Conservation (phyloP, 1,284 basidiomycete species). For the Moesziomyces sp. region DNA sequence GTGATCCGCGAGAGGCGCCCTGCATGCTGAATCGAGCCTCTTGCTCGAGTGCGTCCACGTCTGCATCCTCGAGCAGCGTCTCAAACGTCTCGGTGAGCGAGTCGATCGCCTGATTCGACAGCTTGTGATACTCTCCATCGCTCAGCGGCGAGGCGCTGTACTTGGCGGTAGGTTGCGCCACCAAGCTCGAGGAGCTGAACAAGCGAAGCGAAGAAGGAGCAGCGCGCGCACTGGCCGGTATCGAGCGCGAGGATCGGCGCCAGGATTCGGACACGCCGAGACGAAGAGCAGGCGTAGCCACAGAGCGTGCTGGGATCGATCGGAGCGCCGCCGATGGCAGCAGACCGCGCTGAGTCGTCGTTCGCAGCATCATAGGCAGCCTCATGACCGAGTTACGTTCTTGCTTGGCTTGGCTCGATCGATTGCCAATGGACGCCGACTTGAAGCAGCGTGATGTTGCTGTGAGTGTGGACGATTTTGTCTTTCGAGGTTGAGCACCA, state of each 20-base stretch:
- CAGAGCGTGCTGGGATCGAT: constrained; percentile 5
- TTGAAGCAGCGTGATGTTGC: not conserved
- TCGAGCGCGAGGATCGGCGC: too few relatives aligned
- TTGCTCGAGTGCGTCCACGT: constrained; percentile 52
- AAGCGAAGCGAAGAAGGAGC: not conserved
- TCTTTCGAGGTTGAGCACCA: not conserved
- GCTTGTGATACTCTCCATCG: constrained; percentile 78
- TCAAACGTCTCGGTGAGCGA: constrained; percentile 82
- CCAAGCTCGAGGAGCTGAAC: constrained; percentile 10
- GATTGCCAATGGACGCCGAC: too few relatives aligned
- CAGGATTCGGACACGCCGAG: not conserved
- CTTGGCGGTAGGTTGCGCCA: constrained; percentile 27
- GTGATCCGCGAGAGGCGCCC: constrained; percentile 41
- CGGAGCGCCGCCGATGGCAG: constrained; percentile 8
- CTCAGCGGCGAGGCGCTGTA: constrained; percentile 69
- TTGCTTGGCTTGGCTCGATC: not conserved
- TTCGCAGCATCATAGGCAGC: constrained; percentile 40
- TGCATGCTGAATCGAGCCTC: constrained; percentile 14
- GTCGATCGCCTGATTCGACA: constrained; percentile 86
- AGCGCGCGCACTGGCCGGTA: not conserved
- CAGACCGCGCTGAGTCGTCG: constrained; percentile 35
- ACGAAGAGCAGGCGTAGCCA: constrained; percentile 1
- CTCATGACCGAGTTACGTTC: constrained; percentile 5
- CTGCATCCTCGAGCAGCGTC: constrained; percentile 76
- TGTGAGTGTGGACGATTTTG: too few relatives aligned